Evolutionary conservation across 1,284 basidiomycete genomes (phyloP).

Genomic region (Cerrena zonata): DNA sequence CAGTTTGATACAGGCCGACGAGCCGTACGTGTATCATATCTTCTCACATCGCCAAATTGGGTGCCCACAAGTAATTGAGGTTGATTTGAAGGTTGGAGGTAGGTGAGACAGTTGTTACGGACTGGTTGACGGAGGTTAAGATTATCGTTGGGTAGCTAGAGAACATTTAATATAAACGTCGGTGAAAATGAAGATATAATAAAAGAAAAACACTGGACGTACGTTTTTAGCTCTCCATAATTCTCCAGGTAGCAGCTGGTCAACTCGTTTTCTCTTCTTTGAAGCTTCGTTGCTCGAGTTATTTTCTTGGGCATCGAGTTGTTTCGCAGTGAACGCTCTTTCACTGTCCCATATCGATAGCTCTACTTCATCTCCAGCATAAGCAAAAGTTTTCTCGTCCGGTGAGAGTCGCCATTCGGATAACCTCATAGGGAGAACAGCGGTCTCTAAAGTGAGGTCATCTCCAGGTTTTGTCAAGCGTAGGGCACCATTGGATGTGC

Average conservation of each 20-base stretch:
- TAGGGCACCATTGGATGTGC: slow-evolving; percentile 68
- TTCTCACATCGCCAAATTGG: slow-evolving; percentile 67
- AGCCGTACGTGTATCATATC: slow-evolving; percentile 75
- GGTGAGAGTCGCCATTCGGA: slow-evolving; percentile 59
- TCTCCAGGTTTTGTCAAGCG: slow-evolving; percentile 37
- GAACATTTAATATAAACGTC: background rate
- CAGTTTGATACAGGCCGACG: slow-evolving; percentile 68
- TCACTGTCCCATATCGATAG: slow-evolving; percentile 79
- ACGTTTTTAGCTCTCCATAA: slow-evolving; percentile 79
- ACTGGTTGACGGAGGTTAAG: slow-evolving; percentile 78
- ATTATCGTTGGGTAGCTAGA: slow-evolving; percentile 69
- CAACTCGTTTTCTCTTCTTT: slow-evolving; percentile 68
- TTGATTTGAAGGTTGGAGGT: slow-evolving; percentile 40
- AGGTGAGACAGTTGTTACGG: slow-evolving; percentile 66
- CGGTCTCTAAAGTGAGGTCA: slow-evolving; percentile 22
- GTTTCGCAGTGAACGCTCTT: slow-evolving; percentile 47
- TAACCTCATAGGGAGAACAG: slow-evolving; percentile 57
- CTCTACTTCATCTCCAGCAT: slow-evolving; percentile 86
- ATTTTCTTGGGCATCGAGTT: slow-evolving; percentile 16
- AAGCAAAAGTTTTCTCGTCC: slow-evolving; percentile 56
- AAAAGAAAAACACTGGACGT: background rate
- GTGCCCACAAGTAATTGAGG: slow-evolving; percentile 70
- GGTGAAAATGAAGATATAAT: background rate
- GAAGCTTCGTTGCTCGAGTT: slow-evolving; percentile 18
- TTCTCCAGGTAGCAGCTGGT: slow-evolving; percentile 63